Base-by-base conservation (phyloP, 2,329 filamentous ascomycete species). In the Gaeumannomyces sp. region DNA sequence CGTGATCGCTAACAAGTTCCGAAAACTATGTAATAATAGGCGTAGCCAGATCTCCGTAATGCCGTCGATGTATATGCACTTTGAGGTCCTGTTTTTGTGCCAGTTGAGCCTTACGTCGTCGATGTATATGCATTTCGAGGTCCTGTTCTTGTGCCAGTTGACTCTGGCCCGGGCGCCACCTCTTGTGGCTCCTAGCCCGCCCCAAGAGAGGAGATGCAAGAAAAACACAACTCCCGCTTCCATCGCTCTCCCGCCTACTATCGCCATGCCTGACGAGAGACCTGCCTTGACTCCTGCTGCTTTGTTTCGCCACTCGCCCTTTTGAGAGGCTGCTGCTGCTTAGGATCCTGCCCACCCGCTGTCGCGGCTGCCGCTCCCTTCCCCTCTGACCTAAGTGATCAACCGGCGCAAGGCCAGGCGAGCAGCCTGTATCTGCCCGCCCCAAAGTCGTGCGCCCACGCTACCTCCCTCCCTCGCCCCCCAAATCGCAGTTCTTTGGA, bases 401-500 rank as follows among this genome's bases (percentile, higher is more conserved):
- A n/a, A n/a, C n/a, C 45, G 22, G 45, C 45, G 22, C 45, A 53
- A 35, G 22, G 45, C 7, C 45, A 4, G 45, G 16, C 38, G 38
- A 16, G 38, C 38, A 45, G 38, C 33, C 33, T 33, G 33, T 33
- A 45, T 45, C 11, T 33, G 33, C 33, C 33, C 33, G 16, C 38
- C 22, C 4, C 45, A n/a, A 14, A 53, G 6, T 53, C 45, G 45
- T 50, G 45, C 45, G 16, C 16, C 45, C 45, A 7, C 38, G 7
- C n/a, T n/a, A n/a, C n/a, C 38, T 45, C 13, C 14, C 38, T 45
- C 38, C 2, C 38, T 45, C 35, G 6, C 38, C 16, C 16, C 38
- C 38, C 38, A n/a, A n/a, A n/a, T n/a, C 64, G 27, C 60, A 56
- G n/a, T 58, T 67, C 22, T 56, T 71, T 11, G 50, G n/a, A 3